A percentile compares a stretch with the other conserved stretches of the same genome.
Conservation (phyloP, 441 rosid genomes). For the Corymbia citriodora region DNA sequence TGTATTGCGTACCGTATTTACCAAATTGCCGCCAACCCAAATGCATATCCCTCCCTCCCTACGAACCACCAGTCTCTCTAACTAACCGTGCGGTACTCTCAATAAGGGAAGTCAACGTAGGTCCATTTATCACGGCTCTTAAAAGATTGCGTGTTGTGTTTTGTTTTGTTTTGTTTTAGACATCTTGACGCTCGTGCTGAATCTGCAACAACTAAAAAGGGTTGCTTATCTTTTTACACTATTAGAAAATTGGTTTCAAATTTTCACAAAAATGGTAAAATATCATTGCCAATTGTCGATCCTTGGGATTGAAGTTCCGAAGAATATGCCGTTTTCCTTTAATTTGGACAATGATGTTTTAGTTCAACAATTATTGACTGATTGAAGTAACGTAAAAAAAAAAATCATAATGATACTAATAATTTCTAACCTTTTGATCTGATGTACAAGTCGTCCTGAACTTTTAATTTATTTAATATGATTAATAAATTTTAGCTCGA, state of each 20-base stretch:
- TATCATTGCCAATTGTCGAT: neutral
- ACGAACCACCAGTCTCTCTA: neutral
- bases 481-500: no score
- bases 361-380: neutral
- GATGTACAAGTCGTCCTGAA: accelerated
- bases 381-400: neutral
- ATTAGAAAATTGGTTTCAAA: neutral
- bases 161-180: neutral
- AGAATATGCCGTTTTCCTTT: neutral
- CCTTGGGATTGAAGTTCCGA: neutral
- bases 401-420: no score
- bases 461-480: accelerated
- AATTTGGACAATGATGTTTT: neutral
- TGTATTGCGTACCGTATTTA: neutral
- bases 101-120: neutral
- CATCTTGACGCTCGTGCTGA: neutral
- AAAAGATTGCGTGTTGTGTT: neutral
- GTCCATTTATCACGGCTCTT: neutral
- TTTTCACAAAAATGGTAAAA: neutral
- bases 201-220: neutral
- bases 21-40: neutral
- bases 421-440: accelerated
- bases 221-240: neutral
- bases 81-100: neutral
- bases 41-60: neutral